Conservation (phyloP, 2,329 filamentous ascomycete species). For the Alternaria burnsii region DNA sequence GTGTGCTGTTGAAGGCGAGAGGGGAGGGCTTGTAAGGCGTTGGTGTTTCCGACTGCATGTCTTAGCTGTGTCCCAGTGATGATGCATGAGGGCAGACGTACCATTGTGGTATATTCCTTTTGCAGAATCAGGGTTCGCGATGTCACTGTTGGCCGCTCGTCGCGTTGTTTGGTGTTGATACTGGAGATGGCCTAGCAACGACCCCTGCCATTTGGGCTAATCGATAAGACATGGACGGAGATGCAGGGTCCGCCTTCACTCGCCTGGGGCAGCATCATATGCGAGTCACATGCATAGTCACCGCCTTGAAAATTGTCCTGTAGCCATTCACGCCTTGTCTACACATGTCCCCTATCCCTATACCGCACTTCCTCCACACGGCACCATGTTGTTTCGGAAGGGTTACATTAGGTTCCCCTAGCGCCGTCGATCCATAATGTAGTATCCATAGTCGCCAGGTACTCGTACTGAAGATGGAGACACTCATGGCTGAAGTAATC, state of each 20-base stretch:
- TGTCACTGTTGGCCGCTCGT: not conserved
- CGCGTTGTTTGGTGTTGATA: constrained; percentile 13
- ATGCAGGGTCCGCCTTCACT: constrained; percentile 4
- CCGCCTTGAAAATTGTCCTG: not conserved
- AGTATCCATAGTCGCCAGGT: constrained; percentile 11
- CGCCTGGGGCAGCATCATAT: not conserved
- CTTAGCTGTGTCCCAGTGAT: not conserved
- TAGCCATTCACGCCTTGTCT: not conserved
- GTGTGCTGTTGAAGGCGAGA: constrained; percentile 56
- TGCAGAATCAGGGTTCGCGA: not conserved
- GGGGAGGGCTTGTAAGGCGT: constrained; percentile 53
- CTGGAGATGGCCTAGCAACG: constrained; percentile 12
- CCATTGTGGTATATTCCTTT: constrained; percentile 8
- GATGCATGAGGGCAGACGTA: not conserved
- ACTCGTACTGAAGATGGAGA: constrained; percentile 29
- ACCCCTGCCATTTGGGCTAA: not conserved
- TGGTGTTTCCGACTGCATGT: constrained; percentile 43
- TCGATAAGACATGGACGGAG: constrained; percentile 9
- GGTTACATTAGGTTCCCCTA: constrained; percentile 26
- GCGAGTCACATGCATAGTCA: constrained; percentile 1
- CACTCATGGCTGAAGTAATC: constrained; percentile 45
- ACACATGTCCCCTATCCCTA: not conserved
- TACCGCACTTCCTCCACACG: not conserved
- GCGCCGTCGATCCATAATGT: constrained; percentile 30
- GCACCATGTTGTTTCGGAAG: constrained; percentile 17